Evolutionary conservation across 2,329 filamentous ascomycete genomes (phyloP).

Genomic region (Ascochyta rabiei): DNA sequence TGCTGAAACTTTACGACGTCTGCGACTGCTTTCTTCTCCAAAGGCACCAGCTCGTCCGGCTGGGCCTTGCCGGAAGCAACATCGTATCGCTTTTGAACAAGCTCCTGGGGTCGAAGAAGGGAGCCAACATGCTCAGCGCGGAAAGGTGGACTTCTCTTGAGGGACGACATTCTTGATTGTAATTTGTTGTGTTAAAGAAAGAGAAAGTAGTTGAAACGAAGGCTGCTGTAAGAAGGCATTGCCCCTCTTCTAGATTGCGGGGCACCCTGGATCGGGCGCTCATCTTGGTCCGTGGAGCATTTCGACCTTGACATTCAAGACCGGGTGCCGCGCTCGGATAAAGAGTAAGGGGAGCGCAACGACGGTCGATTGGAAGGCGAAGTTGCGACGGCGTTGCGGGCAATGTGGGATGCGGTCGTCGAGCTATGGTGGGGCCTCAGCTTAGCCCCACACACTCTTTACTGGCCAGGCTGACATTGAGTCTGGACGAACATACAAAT

Average conservation of each 20-base stretch:
- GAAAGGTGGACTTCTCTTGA: conserved; percentile 62
- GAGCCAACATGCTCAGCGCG: conserved; percentile 76
- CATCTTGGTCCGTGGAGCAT: conserved; percentile 17
- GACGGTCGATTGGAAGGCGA: conserved; percentile 30
- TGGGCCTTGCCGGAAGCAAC: conserved; percentile 58
- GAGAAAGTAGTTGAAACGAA: conserved; percentile 7
- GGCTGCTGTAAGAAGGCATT: conserved; percentile 13
- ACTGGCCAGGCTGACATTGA: background rate
- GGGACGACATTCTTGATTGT: conserved; percentile 43
- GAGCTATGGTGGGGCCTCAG: conserved; percentile 33
- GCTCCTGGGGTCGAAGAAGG: conserved; percentile 67
- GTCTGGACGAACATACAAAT: background rate
- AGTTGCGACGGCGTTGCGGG: conserved; percentile 10
- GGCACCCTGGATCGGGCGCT: conserved; percentile 23
- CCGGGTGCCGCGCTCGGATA: conserved; percentile 17
- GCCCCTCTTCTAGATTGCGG: conserved; percentile 30
- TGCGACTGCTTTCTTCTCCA: conserved; percentile 70
- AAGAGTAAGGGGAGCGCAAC: conserved; percentile 7
- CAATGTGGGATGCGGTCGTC: conserved; percentile 25
- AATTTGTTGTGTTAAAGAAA: conserved; percentile 7
- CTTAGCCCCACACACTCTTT: conserved; percentile 6
- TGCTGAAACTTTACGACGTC: conserved; percentile 70
- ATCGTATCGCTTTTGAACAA: conserved; percentile 65
- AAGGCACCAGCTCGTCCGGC: conserved; percentile 54
- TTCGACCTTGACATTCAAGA: conserved; percentile 16